phyloP scores from a whole-genome alignment of 1,284 basidiomycete species.

The Polyporus tsugae region DNA sequence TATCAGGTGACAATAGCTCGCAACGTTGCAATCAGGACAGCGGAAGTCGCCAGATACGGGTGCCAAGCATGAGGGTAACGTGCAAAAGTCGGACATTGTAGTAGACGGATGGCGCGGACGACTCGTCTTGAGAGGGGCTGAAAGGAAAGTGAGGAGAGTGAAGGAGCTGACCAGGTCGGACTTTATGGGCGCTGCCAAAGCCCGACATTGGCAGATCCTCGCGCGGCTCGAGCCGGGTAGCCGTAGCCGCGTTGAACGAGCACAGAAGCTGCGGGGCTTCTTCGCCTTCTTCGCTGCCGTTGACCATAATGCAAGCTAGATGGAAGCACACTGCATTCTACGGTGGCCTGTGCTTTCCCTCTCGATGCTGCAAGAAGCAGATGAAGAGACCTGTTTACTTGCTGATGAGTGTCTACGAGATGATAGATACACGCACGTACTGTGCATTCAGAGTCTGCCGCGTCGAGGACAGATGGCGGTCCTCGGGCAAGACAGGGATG shows the following conservation, averaged over 20 bases:
- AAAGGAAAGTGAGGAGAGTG: neutral
- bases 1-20: slow-evolving; percentile 1
- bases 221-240: neutral
- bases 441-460: no score
- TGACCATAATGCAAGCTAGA: no score
- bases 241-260: neutral
- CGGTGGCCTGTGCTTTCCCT: neutral
- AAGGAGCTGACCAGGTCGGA: neutral
- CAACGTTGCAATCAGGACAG: slow-evolving; percentile 5
- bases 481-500: neutral
- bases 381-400: no score
- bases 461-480: no score
- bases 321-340: no score
- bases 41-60: neutral
- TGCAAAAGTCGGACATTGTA: neutral
- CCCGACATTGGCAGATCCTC: neutral
- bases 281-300: neutral
- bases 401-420: no score
- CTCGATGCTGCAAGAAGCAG: neutral
- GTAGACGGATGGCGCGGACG: neutral
- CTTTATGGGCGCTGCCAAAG: neutral
- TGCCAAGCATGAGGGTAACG: neutral
- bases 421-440: no score
- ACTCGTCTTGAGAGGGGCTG: neutral
- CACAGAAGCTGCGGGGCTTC: neutral